A percentile compares a stretch with the other conserved stretches of the same genome.
These are phyloP conservation scores for Aspergillus luchuensis DNA, from an alignment of 2,329 filamentous ascomycete genomes.

Conservation along the genomic window DNA sequence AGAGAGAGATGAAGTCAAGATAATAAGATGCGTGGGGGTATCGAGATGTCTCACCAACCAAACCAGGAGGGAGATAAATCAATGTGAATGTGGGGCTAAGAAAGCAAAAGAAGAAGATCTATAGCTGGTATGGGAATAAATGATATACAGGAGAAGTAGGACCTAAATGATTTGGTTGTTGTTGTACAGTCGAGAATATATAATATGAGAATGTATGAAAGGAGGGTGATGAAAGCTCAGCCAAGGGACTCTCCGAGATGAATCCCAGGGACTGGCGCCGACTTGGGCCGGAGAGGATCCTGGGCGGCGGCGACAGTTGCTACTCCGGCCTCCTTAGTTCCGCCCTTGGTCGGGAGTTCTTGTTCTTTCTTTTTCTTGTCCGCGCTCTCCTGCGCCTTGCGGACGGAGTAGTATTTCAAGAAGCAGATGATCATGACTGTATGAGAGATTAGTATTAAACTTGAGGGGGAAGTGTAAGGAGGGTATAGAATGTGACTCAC, in stretches of 20 bases:
- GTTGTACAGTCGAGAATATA: background rate
- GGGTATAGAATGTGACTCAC: constrained; percentile 36
- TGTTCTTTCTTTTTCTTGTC: constrained; percentile 35
- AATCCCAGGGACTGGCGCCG: constrained; percentile 18
- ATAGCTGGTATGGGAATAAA: background rate
- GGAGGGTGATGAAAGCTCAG: constrained; percentile 16
- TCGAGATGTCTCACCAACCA: background rate
- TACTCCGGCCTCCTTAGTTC: constrained; percentile 25
- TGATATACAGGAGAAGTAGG: background rate
- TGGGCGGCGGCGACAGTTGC: constrained; percentile 8
- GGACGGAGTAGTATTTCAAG: constrained; percentile 48
- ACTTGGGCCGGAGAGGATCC: background rate
- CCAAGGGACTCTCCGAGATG: constrained; percentile 36
- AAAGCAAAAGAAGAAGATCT: background rate
- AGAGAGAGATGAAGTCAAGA: background rate
- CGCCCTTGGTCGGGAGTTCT: constrained; percentile 32
- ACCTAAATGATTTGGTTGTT: background rate
- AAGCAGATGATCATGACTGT: constrained; percentile 52
- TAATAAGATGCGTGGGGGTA: background rate
- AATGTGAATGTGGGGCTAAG: background rate
- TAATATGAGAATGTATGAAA: background rate
- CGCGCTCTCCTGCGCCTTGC: constrained; percentile 38
- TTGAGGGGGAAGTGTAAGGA: background rate
- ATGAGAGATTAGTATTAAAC: constrained; percentile 15
- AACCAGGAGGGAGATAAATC: background rate